A percentile compares a stretch with the other conserved stretches of the same genome.
phyloP scores from a whole-genome alignment of 345 rosid species.

The Brassica incana region DNA sequence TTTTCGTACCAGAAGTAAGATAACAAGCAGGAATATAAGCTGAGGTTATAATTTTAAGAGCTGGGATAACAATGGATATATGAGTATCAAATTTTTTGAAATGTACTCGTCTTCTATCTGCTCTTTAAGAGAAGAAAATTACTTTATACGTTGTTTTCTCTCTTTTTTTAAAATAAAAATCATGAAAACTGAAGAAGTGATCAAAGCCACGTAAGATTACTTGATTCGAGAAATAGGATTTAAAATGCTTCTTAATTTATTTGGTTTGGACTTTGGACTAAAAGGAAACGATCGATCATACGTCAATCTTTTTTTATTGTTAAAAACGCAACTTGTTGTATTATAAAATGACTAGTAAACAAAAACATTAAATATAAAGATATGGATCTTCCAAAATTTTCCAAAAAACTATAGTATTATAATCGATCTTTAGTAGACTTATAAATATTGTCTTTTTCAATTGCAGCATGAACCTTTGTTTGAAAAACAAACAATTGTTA shows the following conservation, averaged over 20 bases:
- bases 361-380: neutral
- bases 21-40: neutral
- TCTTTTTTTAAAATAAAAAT: neutral
- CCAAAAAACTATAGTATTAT: neutral
- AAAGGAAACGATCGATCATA: neutral
- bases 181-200: neutral
- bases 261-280: neutral
- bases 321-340: neutral
- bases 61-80: neutral
- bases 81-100: neutral
- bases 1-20: neutral
- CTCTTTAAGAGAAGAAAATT: neutral
- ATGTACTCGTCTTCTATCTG: neutral
- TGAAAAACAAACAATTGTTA: conserved; percentile 1
- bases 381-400: neutral
- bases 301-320: neutral
- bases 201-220: neutral
- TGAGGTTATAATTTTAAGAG: neutral
- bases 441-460: neutral
- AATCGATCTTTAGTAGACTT: conserved; percentile 5
- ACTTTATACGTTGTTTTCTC: neutral
- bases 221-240: neutral
- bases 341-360: neutral
- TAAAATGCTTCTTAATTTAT: neutral
- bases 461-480: conserved; percentile 3